phyloP scores from a whole-genome alignment of 495 filamentous ascomycete species.

The Xylaria intraflava region DNA sequence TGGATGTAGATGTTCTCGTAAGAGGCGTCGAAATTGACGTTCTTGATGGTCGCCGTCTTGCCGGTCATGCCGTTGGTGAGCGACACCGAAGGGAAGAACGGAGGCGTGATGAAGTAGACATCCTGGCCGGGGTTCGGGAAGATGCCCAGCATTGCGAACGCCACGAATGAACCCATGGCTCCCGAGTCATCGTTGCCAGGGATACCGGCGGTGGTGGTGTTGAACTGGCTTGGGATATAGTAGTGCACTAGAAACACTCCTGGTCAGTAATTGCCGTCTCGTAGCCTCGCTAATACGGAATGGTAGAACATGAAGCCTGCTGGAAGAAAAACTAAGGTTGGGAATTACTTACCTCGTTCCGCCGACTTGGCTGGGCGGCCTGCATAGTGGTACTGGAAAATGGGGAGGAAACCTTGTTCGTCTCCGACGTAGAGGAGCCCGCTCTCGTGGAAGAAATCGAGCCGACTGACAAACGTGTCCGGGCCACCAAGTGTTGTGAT shows the following conservation, averaged over 20 bases:
- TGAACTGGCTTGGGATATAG: slow-evolving; percentile 60
- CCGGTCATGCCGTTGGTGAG: slow-evolving; percentile 52
- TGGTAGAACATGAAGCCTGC: too few species aligned
- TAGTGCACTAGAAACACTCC: slow-evolving; percentile 34
- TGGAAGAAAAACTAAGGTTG: not conserved
- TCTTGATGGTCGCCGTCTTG: slow-evolving; percentile 54
- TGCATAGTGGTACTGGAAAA: slow-evolving; percentile 62
- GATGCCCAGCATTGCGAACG: slow-evolving; percentile 57
- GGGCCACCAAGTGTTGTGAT: slow-evolving; percentile 53
- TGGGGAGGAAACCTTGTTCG: slow-evolving; percentile 58
- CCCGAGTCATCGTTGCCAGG: slow-evolving; percentile 65
- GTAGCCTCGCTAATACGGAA: not conserved
- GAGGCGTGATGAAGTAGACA: slow-evolving; percentile 59
- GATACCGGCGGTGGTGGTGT: slow-evolving; percentile 51
- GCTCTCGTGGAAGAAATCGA: slow-evolving; percentile 54
- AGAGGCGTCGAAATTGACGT: slow-evolving; percentile 54
- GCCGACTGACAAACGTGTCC: slow-evolving; percentile 48
- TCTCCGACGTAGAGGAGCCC: slow-evolving; percentile 59
- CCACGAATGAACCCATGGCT: slow-evolving; percentile 61
- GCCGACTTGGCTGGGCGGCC: slow-evolving; percentile 57
- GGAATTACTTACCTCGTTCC: slow-evolving; percentile 28
- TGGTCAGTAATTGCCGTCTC: not conserved
- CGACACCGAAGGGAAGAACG: slow-evolving; percentile 56
- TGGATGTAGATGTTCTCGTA: slow-evolving; percentile 63
- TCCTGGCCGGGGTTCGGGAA: slow-evolving; percentile 63